Percentiles rank a stretch among this genome's conserved stretches.
phyloP scores from a whole-genome alignment of 441 rosid species.

The Jatropha multifida region DNA sequence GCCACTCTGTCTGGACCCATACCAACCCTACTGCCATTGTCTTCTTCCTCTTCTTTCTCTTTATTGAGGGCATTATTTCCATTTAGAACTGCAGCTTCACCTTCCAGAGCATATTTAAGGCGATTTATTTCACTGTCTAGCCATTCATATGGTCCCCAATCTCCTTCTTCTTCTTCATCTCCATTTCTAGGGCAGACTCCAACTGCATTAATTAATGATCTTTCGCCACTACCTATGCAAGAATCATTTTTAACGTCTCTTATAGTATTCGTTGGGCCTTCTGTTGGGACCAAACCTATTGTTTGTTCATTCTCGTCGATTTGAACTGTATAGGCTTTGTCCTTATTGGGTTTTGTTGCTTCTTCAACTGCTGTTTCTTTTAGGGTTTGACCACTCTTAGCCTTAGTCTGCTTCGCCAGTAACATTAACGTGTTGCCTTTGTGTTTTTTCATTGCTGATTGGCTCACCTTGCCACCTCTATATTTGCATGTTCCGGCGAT shows the following conservation, averaged over 20 bases:
- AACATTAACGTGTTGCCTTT: slow-evolving; percentile 27
- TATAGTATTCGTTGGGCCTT: neutral
- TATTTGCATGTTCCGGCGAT: slow-evolving; percentile 29
- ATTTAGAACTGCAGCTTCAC: slow-evolving; percentile 23
- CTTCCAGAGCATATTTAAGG: slow-evolving; percentile 37
- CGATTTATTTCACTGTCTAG: slow-evolving; percentile 66
- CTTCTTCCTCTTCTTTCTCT: slow-evolving; percentile 25
- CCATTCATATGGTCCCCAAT: slow-evolving; percentile 69
- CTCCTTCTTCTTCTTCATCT: slow-evolving; percentile 28
- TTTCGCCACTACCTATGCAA: slow-evolving; percentile 19
- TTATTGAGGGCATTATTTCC: slow-evolving; percentile 5
- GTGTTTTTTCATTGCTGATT: slow-evolving; percentile 48
- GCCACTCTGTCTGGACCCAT: slow-evolving; percentile 23
- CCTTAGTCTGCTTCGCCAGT: neutral
- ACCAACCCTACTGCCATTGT: slow-evolving; percentile 23
- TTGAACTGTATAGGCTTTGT: neutral
- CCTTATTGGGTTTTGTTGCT: neutral
- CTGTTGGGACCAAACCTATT: neutral
- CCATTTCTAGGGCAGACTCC: neutral
- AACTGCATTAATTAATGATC: neutral
- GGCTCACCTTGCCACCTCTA: slow-evolving; percentile 40
- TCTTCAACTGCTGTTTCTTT: neutral
- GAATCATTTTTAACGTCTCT: slow-evolving; percentile 2
- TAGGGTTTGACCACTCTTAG: neutral
- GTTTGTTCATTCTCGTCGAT: neutral